A percentile compares a stretch with the other conserved stretches of the same genome.
phyloP scores from a whole-genome alignment of 306 rosid species.

The Adenanthera pavonina region DNA sequence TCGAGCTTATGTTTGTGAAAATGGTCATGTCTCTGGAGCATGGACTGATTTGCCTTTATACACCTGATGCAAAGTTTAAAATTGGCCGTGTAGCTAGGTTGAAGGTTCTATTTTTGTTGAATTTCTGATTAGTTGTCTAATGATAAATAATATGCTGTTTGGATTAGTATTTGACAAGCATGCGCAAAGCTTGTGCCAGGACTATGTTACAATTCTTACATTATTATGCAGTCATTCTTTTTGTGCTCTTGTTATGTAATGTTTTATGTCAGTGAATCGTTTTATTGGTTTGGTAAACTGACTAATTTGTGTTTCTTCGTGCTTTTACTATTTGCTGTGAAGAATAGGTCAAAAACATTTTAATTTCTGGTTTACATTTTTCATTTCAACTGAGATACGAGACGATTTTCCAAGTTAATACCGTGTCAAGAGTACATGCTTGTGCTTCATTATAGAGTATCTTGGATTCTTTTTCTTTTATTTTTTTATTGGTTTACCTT shows the following conservation, averaged over 20 bases:
- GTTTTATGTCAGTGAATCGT: background rate
- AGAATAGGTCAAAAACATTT: too few relatives aligned
- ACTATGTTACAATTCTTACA: background rate
- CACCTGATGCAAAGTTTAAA: slow-evolving; percentile 37
- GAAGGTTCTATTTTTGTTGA: background rate
- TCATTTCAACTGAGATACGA: background rate
- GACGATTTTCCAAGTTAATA: background rate
- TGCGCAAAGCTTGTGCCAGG: background rate
- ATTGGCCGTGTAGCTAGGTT: background rate
- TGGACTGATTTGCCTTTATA: slow-evolving; percentile 91
- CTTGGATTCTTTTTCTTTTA: background rate
- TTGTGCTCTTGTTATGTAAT: background rate
- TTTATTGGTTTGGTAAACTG: background rate
- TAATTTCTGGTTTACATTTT: background rate
- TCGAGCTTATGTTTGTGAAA: slow-evolving; percentile 89
- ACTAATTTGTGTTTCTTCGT: background rate
- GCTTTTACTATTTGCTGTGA: background rate
- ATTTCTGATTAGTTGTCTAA: background rate
- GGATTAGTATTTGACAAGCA: background rate
- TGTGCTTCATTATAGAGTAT: background rate
- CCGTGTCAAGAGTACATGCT: background rate
- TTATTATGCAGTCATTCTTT: background rate
- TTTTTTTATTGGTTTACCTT: background rate
- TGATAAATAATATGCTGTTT: slow-evolving; percentile 1
- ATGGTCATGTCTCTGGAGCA: slow-evolving; percentile 97